Evolutionary conservation across 352 stramenopile species (phyloP).

Genomic region (Albugo candida): DNA sequence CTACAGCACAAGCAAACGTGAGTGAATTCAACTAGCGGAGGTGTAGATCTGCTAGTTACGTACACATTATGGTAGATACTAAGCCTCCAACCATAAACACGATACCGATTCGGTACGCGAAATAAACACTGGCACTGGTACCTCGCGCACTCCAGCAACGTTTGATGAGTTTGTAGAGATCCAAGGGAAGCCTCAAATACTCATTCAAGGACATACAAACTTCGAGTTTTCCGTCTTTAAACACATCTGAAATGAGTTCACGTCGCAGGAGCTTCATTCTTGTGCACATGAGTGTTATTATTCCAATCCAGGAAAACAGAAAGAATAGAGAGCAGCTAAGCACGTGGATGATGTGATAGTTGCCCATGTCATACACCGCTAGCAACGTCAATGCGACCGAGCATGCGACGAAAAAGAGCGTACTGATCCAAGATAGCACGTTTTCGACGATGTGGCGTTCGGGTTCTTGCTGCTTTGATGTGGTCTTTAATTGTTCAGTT

Average conservation of each 20-base stretch:
- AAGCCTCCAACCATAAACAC: constrained; percentile 27
- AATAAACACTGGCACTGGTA: constrained; percentile 12
- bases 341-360: constrained; percentile 49
- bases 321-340: constrained; percentile 62
- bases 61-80: constrained; percentile 47
- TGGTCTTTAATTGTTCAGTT: not conserved
- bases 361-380: constrained; percentile 58
- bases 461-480: not conserved
- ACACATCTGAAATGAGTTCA: constrained; percentile 15
- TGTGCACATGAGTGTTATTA: constrained; percentile 11
- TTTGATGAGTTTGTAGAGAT: constrained; percentile 3
- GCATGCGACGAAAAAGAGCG: constrained; percentile 3
- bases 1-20: constrained; percentile 11
- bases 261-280: constrained; percentile 26
- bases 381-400: constrained; percentile 37
- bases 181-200: not conserved
- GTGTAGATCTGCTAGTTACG: constrained; percentile 3
- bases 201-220: not conserved
- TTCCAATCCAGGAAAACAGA: constrained; percentile 36
- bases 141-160: not conserved
- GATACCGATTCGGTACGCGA: constrained; percentile 25
- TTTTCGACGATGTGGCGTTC: constrained; percentile 8
- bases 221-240: constrained; percentile 10
- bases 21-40: not conserved
- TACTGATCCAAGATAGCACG: not conserved